Evolutionary conservation across 2,329 filamentous ascomycete genomes (phyloP).

Genomic region (Colletotrichum chrysophilum): DNA sequence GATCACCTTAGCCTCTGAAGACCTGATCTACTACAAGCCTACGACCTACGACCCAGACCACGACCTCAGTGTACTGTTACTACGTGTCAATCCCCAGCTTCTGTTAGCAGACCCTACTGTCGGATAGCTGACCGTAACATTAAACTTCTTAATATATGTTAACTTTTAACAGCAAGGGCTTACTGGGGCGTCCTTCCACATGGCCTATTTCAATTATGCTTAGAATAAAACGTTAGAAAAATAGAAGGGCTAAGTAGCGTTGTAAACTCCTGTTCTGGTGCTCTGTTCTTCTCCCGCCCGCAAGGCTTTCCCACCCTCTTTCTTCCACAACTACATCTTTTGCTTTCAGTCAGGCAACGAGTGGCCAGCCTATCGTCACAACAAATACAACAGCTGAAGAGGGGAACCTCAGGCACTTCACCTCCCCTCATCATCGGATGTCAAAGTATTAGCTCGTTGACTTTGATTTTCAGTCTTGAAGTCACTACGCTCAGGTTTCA

Average conservation of each 20-base stretch:
- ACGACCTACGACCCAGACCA: too few species aligned
- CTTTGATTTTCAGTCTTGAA: background rate
- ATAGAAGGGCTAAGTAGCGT: background rate
- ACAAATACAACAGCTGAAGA: background rate
- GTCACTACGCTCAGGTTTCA: background rate
- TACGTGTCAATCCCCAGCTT: too few species aligned
- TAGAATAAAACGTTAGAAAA: background rate
- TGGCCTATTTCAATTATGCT: background rate
- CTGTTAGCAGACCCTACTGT: too few species aligned
- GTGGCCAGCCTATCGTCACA: background rate
- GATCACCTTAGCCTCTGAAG: too few species aligned
- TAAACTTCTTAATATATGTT: too few species aligned
- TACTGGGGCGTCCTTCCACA: background rate
- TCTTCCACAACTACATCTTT: background rate
- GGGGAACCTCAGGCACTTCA: background rate
- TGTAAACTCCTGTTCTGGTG: background rate
- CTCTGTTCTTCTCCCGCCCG: background rate
- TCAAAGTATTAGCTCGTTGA: background rate
- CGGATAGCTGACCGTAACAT: too few species aligned
- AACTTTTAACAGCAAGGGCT: background rate
- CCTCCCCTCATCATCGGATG: background rate
- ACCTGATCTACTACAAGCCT: too few species aligned
- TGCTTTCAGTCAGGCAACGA: background rate
- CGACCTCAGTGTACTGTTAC: too few species aligned
- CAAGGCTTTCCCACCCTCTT: background rate